Evolutionary conservation across 2,329 filamentous ascomycete genomes (phyloP), one percentile per base, ranked within the genome.

Genomic region (Stagonosporopsis rhizophila): DNA sequence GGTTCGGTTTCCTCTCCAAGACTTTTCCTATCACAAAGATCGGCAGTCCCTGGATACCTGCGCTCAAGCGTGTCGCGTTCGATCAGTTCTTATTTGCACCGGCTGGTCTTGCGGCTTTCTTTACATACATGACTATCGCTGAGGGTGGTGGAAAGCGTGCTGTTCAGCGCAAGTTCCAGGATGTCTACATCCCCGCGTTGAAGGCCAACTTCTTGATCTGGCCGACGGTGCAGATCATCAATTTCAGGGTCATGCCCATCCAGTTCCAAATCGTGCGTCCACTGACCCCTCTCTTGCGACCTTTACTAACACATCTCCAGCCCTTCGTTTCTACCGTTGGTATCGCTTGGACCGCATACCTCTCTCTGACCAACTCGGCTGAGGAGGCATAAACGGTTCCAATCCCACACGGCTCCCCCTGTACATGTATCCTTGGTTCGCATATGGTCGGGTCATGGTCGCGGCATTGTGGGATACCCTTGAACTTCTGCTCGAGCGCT

Each of bases 341-440:
- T 83, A 98, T 98, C 69, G 92, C 92, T 30, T 98, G 94, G 95
- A 98, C 95, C 11, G 94, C 93, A 19, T 99, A 97, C 77, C 86
- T 99, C 11, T 97, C 93, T 2, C 84, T 99, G 47, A 91, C 89
- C 59, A 98, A 98, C 78, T 89, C 92, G 5, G 83, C 92, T 2
- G 92, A 96, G 57, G 90, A 94, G 49, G 82, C 81, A 14, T 75
- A 67, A 56, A 60, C 42, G 19, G 17, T 15, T 17, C 39, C 14
- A 12, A n/a, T 25, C 15, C 20, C 46, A 37, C 64, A 61, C 39
- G 58, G 59, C 52, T 59, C 55, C 48, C 50, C 42, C 58, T 67
- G 57, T 58, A 57, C 61, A 55, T 66, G 53, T 53, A 61, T 60
- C 58, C 30, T 48, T 48, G 53, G 49, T 50, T 57, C 45, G 46